Percentiles rank a stretch among this genome's conserved stretches.
Evolutionary conservation across 73 alveolate genomes (phyloP).

Genomic region (Uronychia setigera): DNA sequence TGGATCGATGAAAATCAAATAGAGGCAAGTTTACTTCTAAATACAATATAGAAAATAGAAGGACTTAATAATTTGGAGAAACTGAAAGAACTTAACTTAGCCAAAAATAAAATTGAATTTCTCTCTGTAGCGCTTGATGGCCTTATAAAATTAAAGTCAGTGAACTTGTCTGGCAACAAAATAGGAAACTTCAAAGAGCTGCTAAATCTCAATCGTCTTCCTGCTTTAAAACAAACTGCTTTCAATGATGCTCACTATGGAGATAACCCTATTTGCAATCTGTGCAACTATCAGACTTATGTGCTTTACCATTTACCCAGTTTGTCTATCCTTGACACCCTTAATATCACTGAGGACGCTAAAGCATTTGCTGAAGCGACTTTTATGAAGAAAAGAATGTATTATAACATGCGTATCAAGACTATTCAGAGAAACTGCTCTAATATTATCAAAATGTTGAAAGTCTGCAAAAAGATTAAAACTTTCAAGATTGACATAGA

Average conservation of each 20-base stretch:
- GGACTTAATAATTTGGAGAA: conserved; percentile 22
- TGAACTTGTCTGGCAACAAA: background rate
- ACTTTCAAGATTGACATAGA: conserved; percentile 4
- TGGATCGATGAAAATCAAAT: conserved; percentile 29
- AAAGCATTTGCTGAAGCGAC: conserved; percentile 72
- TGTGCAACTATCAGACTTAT: conserved; percentile 45
- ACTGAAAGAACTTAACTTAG: conserved; percentile 3
- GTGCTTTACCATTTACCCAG: conserved; percentile 61
- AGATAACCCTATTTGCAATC: conserved; percentile 1
- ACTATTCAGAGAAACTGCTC: background rate
- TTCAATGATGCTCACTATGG: conserved; percentile 16
- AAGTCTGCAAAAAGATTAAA: background rate
- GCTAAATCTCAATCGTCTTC: conserved; percentile 1
- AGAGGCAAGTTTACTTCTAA: background rate
- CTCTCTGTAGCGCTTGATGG: background rate
- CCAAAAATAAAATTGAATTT: background rate
- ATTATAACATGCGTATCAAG: conserved; percentile 18
- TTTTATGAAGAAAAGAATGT: conserved; percentile 67
- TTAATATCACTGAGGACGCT: conserved; percentile 56
- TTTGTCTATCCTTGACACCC: conserved; percentile 57
- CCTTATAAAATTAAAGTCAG: background rate
- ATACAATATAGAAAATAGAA: conserved; percentile 11
- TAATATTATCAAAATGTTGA: background rate
- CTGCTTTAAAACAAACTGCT: background rate
- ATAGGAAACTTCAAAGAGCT: conserved; percentile 18